phyloP scores from a whole-genome alignment of 495 filamentous ascomycete species.

The Aspergillus biplanus region DNA sequence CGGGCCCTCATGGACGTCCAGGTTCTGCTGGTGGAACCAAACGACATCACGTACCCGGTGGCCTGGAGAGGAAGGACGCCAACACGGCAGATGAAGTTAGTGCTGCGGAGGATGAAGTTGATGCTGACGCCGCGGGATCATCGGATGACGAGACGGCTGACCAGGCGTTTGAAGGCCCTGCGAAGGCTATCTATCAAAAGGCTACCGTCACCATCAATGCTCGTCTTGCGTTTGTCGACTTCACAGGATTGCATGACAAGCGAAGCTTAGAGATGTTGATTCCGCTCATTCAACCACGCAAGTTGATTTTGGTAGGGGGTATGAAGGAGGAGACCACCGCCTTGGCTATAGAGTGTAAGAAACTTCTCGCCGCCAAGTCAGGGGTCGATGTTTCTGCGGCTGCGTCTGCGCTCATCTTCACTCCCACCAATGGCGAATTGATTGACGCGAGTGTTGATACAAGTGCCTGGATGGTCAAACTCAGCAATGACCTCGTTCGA shows the following conservation, averaged over 20 bases:
- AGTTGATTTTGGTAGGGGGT: constrained; percentile 87
- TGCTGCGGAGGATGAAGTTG: constrained; percentile 45
- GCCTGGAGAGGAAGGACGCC: constrained; percentile 48
- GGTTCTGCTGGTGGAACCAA: constrained; percentile 45
- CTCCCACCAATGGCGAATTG: constrained; percentile 67
- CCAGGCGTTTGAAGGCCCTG: constrained; percentile 64
- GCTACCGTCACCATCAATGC: constrained; percentile 67
- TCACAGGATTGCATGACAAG: constrained; percentile 89
- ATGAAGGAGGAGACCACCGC: constrained; percentile 72
- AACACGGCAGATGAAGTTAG: constrained; percentile 45
- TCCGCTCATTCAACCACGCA: constrained; percentile 89
- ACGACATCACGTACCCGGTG: constrained; percentile 44
- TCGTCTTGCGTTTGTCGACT: constrained; percentile 85
- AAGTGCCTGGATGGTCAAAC: constrained; percentile 93
- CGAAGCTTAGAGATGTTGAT: constrained; percentile 92
- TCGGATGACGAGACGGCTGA: constrained; percentile 53
- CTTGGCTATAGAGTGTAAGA: constrained; percentile 79
- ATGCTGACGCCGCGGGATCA: constrained; percentile 50
- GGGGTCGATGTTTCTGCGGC: constrained; percentile 43
- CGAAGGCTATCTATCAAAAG: constrained; percentile 66
- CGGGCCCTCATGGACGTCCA: constrained; percentile 46
- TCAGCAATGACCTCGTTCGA: constrained; percentile 80
- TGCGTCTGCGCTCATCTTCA: constrained; percentile 69
- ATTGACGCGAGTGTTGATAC: constrained; percentile 95
- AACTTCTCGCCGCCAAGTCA: constrained; percentile 63